Percentiles rank a stretch among this genome's conserved stretches.
phyloP scores from a whole-genome alignment of 768 basidiomycete genomes.

The Exidia glandulosa region DNA sequence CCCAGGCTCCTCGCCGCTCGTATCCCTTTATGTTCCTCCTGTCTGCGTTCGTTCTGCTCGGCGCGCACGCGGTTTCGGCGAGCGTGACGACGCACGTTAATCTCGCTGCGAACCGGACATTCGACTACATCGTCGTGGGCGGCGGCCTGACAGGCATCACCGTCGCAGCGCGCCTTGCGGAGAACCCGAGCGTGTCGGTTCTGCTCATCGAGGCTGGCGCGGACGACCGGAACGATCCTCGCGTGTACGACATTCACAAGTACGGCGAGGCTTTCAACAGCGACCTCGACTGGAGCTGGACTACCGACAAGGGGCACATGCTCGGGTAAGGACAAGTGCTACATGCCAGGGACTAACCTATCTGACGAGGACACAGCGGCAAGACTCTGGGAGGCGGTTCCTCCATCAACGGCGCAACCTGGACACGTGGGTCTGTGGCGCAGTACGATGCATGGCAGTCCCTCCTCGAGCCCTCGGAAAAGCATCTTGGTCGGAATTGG shows the following conservation, averaged over 20 bases:
- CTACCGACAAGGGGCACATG: conserved; percentile 28
- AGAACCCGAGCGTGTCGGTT: conserved; percentile 30
- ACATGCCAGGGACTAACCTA: not conserved
- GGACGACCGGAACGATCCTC: conserved; percentile 33
- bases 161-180: conserved; percentile 36
- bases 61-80: not conserved
- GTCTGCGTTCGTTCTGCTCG: too few species aligned
- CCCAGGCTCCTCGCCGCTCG: too few species aligned
- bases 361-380: conserved; percentile 1
- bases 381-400: conserved; percentile 4
- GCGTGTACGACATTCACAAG: conserved; percentile 35
- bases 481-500: not conserved
- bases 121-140: conserved; percentile 27
- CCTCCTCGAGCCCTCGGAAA: conserved; percentile 20
- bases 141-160: conserved; percentile 36
- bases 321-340: conserved; percentile 16
- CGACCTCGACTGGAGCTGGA: conserved; percentile 36
- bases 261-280: conserved; percentile 32
- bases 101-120: conserved; percentile 7
- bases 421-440: conserved; percentile 30
- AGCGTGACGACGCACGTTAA: conserved; percentile 4
- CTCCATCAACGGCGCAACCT: conserved; percentile 18
- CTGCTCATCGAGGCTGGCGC: conserved; percentile 42
- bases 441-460: conserved; percentile 32
- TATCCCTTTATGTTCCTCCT: too few species aligned